Percentiles rank a stretch among this genome's conserved stretches.
phyloP scores from a whole-genome alignment of 805 yeast species.

The Schwanniomyces occidentalis region DNA sequence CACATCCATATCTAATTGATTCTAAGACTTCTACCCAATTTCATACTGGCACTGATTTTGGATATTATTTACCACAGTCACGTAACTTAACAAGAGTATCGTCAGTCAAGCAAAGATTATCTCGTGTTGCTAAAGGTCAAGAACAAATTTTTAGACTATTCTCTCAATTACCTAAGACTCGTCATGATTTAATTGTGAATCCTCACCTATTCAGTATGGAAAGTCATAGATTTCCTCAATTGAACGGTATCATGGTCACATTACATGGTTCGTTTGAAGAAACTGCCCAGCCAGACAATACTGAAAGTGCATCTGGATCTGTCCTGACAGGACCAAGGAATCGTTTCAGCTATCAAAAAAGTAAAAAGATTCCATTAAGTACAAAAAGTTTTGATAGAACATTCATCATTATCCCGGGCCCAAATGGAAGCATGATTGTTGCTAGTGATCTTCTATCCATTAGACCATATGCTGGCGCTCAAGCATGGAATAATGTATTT shows the following conservation, averaged over 20 bases:
- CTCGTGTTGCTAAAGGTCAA: constrained; percentile 67
- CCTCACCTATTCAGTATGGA: constrained; percentile 78
- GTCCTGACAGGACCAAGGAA: constrained; percentile 16
- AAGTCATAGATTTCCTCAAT: constrained; percentile 65
- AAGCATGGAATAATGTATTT: constrained; percentile 51
- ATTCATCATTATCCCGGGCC: constrained; percentile 72
- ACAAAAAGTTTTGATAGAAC: constrained; percentile 84
- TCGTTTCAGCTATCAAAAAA: constrained; percentile 18
- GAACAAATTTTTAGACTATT: constrained; percentile 64
- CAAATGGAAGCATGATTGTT: constrained; percentile 69
- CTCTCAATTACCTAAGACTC: constrained; percentile 70
- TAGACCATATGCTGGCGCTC: constrained; percentile 55
- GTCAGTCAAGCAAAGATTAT: constrained; percentile 52
- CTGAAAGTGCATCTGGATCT: constrained; percentile 9
- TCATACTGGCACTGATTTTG: constrained; percentile 41
- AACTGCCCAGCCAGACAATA: constrained; percentile 51
- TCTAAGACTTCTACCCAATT: constrained; percentile 10
- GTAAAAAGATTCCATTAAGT: constrained; percentile 41
- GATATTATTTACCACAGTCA: constrained; percentile 69
- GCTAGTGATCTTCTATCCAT: constrained; percentile 82
- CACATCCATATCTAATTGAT: constrained; percentile 52
- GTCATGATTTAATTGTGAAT: constrained; percentile 63
- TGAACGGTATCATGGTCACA: constrained; percentile 74
- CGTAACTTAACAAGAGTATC: constrained; percentile 72
- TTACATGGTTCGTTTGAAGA: constrained; percentile 88